A percentile compares a stretch with the other conserved stretches of the same genome.
These are phyloP conservation scores for Medicago arabica DNA, from an alignment of 306 rosid species.

Conservation along the genomic window DNA sequence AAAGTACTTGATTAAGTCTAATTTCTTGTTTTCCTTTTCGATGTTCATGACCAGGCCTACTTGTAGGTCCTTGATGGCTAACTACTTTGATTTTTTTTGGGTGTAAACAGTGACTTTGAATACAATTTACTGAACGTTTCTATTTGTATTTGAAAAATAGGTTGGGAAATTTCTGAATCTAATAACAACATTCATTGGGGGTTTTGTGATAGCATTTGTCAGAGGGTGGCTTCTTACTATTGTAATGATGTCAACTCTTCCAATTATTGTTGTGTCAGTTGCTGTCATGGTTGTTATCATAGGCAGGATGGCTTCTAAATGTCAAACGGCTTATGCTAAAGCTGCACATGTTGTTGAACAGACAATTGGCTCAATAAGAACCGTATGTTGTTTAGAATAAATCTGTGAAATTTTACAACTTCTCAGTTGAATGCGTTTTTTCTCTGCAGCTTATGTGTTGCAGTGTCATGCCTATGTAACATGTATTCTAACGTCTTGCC, in stretches of 20 bases:
- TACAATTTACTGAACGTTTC: neutral
- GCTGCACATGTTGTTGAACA: conserved; percentile 89
- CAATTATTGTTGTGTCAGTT: conserved; percentile 71
- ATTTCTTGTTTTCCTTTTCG: too few species aligned
- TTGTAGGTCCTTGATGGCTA: too few species aligned
- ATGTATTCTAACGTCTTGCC: conserved; percentile 4
- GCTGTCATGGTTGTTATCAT: conserved; percentile 62
- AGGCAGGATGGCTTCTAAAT: conserved; percentile 66
- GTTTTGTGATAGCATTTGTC: conserved; percentile 68
- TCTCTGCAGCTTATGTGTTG: neutral
- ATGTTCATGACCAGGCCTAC: too few species aligned
- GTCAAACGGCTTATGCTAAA: conserved; percentile 79
- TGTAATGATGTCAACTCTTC: conserved; percentile 79
- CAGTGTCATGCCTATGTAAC: conserved; percentile 20
- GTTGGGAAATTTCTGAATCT: conserved; percentile 86
- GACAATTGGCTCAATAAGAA: conserved; percentile 87
- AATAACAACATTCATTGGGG: conserved; percentile 71
- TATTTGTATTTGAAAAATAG: conserved; percentile 45
- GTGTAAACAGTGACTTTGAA: conserved; percentile 2
- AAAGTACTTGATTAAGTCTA: too few species aligned
- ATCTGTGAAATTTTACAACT: neutral
- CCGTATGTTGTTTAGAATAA: conserved; percentile 50
- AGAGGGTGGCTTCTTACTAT: conserved; percentile 91
- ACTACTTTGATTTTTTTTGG: too few species aligned
- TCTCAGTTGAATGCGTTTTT: neutral